Percentiles rank a stretch among this genome's conserved stretches.
phyloP scores from a whole-genome alignment of 352 stramenopile genomes.

The Pythium plurisporium region DNA sequence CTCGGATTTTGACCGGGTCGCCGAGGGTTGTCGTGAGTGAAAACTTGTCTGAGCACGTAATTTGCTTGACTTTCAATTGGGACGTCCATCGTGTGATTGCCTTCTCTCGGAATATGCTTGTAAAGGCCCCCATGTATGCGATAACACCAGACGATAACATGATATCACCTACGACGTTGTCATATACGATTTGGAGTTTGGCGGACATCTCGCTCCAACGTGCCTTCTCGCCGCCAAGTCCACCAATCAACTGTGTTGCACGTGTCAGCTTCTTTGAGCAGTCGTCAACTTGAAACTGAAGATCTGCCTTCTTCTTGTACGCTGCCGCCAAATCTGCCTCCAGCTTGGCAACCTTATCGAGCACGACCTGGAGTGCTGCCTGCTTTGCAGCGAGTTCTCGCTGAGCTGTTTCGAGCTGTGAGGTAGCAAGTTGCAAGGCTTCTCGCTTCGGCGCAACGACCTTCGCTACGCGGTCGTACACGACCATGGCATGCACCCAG shows the following conservation, averaged over 20 bases:
- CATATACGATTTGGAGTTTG: conserved; percentile 80
- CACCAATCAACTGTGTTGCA: conserved; percentile 92
- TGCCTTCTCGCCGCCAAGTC: conserved; percentile 91
- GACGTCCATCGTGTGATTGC: conserved; percentile 84
- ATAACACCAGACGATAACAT: conserved; percentile 93
- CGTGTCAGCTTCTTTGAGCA: conserved; percentile 90
- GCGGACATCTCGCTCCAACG: conserved; percentile 90
- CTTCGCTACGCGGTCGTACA: conserved; percentile 93
- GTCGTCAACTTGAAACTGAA: conserved; percentile 90
- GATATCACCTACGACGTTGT: conserved; percentile 92
- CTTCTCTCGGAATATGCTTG: conserved; percentile 85
- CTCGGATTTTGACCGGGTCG: conserved; percentile 90
- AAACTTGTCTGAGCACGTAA: conserved; percentile 80
- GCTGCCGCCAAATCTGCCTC: conserved; percentile 86
- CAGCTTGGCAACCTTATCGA: conserved; percentile 90
- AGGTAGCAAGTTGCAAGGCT: conserved; percentile 87
- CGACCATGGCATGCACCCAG: conserved; percentile 96
- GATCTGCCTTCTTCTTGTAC: conserved; percentile 90
- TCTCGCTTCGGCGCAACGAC: conserved; percentile 92
- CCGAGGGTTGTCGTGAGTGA: conserved; percentile 86
- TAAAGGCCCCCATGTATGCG: conserved; percentile 93
- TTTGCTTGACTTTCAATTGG: conserved; percentile 52
- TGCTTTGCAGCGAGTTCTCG: conserved; percentile 87
- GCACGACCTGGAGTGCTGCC: conserved; percentile 85
- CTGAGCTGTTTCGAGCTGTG: conserved; percentile 83